These are phyloP conservation scores for Symbiodinium pilosum DNA, from an alignment of 73 alveolate genomes.

Conservation along the genomic window DNA sequence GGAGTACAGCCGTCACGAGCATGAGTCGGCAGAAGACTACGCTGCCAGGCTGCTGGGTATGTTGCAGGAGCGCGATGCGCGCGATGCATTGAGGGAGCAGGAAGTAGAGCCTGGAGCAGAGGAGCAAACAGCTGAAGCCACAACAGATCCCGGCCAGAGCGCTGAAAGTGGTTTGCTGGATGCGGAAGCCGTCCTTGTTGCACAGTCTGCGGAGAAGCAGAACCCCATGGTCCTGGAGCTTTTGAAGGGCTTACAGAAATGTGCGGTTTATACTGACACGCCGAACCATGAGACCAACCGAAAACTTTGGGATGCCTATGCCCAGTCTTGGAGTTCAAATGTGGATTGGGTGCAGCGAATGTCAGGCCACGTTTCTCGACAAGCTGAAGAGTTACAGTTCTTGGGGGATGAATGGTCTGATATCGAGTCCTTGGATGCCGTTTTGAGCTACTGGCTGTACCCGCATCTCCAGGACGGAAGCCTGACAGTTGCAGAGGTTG, in stretches of 20 bases:
- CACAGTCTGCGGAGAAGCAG: slow-evolving; percentile 63
- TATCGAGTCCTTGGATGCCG: slow-evolving; percentile 83
- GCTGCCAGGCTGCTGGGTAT: slow-evolving; percentile 12
- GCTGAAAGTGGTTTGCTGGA: background rate
- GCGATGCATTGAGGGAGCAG: background rate
- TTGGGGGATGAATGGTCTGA: slow-evolving; percentile 97
- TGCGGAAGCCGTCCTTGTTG: slow-evolving; percentile 58
- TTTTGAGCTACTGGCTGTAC: slow-evolving; percentile 21
- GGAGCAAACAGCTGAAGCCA: background rate
- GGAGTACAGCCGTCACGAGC: background rate
- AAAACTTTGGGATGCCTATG: slow-evolving; percentile 97
- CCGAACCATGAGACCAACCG: slow-evolving; percentile 96
- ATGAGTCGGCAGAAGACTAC: background rate
- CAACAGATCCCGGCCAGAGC: background rate
- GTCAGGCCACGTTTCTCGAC: slow-evolving; percentile 95
- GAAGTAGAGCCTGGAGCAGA: background rate
- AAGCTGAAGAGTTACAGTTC: slow-evolving; percentile 26
- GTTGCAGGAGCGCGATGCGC: background rate
- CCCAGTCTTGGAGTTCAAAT: slow-evolving; percentile 95
- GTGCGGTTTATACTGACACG: slow-evolving; percentile 95
- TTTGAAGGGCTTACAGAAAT: slow-evolving; percentile 42
- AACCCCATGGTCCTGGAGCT: slow-evolving; percentile 85
- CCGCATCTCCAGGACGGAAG: background rate
- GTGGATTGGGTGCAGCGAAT: slow-evolving; percentile 95
- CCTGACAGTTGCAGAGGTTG: slow-evolving; percentile 95